Conservation (phyloP, 164 flowering plant species). For the Vitis rupestris region DNA sequence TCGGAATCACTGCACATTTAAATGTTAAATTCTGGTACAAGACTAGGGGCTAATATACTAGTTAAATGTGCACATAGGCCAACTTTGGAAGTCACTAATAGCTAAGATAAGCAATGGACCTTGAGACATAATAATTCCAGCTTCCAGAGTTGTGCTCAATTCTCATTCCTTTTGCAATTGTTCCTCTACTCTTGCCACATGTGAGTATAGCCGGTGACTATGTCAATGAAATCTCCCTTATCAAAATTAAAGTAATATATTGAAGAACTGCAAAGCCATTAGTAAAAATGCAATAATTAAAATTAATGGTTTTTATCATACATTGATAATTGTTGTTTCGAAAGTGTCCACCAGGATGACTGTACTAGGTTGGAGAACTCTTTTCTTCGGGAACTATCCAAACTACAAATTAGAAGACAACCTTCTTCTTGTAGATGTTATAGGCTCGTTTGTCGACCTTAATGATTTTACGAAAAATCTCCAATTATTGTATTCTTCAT, state of each 20-base stretch:
- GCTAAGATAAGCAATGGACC: slow-evolving; percentile 30
- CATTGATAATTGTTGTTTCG: no score
- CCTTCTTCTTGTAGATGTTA: no score
- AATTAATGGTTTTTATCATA: neutral
- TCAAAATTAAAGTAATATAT: neutral
- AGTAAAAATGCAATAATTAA: neutral
- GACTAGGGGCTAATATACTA: neutral
- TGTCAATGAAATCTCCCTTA: neutral
- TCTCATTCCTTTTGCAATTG: slow-evolving; percentile 76
- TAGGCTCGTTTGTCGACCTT: no score
- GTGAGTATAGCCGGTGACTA: slow-evolving; percentile 5
- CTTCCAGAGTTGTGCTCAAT: slow-evolving; percentile 62
- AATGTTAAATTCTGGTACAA: slow-evolving; percentile 15
- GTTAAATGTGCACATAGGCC: slow-evolving; percentile 12
- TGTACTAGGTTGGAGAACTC: no score
- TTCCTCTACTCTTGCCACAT: slow-evolving; percentile 77
- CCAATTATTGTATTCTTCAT: no score
- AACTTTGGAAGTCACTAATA: slow-evolving; percentile 56
- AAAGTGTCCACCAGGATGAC: no score
- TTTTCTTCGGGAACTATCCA: no score
- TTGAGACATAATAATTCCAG: slow-evolving; percentile 41
- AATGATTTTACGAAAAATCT: no score
- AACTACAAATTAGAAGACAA: no score
- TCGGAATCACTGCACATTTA: neutral
- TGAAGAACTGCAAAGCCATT: neutral